Base-by-base conservation (phyloP, 805 yeast species). In the Candida quercuum region DNA sequence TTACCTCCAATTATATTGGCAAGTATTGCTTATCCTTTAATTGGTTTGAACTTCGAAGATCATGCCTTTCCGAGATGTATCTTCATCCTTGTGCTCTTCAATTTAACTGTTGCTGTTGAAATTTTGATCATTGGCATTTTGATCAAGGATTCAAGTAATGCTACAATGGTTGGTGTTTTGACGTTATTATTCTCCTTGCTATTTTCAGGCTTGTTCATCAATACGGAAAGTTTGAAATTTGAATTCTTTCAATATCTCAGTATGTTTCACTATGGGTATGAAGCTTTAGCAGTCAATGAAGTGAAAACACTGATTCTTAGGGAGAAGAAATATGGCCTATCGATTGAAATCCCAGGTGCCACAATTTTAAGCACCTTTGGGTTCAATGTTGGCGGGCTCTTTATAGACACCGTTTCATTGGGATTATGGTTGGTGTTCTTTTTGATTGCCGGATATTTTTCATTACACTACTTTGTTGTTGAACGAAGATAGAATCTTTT, bases 281-380 rank as follows among this genome's bases (percentile, higher is more conserved):
- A 93, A 57, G 86, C 97, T 0, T 66, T 93, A 46, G 72, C 88
- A 3, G 89, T 93, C 38, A 93, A 93, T 59, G 99, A 93, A 57
- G 98, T 91, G 9, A 84, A 81, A 52, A 85, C 86, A 25, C 70
- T 93, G 56, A 79, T 86, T 12, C 69, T 93, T 50, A 78, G 76
- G 45, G 99, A 93, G 57, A 81, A 78, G 56, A 93, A 93, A 61
- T 91, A 82, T 54, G 99, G 99, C 0, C 71, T 93, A 30, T 84
- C 89, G 32, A 91, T 93, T 50, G 96, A 88, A 60, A 94, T 93
- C 13, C 99, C 99, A 0, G 99, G 99, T 10, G 98, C 99, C 2
- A 94, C 95, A 2, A 93, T 93, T 39, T 70, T 93, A 49, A 85
- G 95, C 48, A 87, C 98, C 0, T 93, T 93, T 66, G 99, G 99